These are phyloP conservation scores for Taphrina sp. DNA, from an alignment of 1,139 yeast genomes.

Conservation along the genomic window DNA sequence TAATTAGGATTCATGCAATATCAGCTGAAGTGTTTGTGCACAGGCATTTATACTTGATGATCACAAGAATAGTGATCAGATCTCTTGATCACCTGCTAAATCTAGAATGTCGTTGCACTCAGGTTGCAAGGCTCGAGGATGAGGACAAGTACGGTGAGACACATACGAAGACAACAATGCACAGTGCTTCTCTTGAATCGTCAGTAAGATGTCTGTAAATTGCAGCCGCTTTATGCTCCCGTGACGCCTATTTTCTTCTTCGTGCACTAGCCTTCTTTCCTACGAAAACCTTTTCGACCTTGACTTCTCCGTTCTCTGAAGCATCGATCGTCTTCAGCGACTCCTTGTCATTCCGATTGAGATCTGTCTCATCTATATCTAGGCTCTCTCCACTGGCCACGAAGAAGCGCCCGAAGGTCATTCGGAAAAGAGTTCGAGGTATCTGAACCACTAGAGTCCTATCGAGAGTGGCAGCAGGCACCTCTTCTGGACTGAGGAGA, in stretches of 20 bases:
- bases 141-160: too few relatives aligned
- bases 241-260: constrained; percentile 6
- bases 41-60: too few relatives aligned
- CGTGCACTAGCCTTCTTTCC: constrained; percentile 19
- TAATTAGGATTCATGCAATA: too few relatives aligned
- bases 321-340: constrained; percentile 15
- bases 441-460: constrained; percentile 57
- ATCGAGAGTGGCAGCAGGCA: constrained; percentile 51
- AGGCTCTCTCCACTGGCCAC: constrained; percentile 6
- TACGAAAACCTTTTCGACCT: not conserved
- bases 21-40: too few relatives aligned
- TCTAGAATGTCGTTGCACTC: too few relatives aligned
- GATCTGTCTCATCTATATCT: constrained; percentile 13
- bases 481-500: constrained; percentile 45
- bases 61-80: too few relatives aligned
- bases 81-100: too few relatives aligned
- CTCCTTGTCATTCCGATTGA: constrained; percentile 4
- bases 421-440: constrained; percentile 44
- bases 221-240: too few relatives aligned
- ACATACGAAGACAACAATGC: too few relatives aligned
- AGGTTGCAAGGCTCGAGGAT: too few relatives aligned
- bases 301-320: not conserved
- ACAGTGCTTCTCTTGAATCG: too few relatives aligned
- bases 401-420: constrained; percentile 35
- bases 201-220: too few relatives aligned